Percentiles rank a stretch among this genome's conserved stretches.
Evolutionary conservation across 1,139 yeast genomes (phyloP).

Genomic region (Kluyveromyces sp.): DNA sequence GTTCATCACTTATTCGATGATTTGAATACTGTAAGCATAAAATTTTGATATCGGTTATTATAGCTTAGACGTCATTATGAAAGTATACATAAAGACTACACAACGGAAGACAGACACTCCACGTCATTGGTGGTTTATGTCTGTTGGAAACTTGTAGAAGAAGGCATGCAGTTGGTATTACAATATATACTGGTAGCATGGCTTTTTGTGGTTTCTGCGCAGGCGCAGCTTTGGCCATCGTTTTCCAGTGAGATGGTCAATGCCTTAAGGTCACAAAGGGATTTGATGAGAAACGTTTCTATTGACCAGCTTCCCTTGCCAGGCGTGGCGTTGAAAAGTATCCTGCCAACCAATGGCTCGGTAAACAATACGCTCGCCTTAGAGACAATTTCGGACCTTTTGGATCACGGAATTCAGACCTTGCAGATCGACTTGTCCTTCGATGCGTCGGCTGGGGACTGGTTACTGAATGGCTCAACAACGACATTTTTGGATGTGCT

Average conservation of each 20-base stretch:
- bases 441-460: constrained; percentile 40
- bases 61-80: not conserved
- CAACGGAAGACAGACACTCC: too few species aligned
- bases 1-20: not conserved
- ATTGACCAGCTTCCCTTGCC: constrained; percentile 49
- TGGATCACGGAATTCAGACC: constrained; percentile 47
- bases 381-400: constrained; percentile 33
- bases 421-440: constrained; percentile 61
- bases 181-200: not conserved
- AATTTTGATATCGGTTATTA: not conserved
- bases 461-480: constrained; percentile 44
- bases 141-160: not conserved
- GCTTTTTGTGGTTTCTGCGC: not conserved
- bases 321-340: constrained; percentile 51
- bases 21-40: not conserved
- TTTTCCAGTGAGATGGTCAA: constrained; percentile 26
- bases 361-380: constrained; percentile 48
- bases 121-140: too few species aligned
- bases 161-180: not conserved
- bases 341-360: constrained; percentile 40
- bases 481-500: constrained; percentile 40
- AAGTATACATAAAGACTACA: too few species aligned
- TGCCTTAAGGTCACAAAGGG: constrained; percentile 64
- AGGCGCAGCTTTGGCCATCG: constrained; percentile 18
- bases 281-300: constrained; percentile 48